A percentile compares a stretch with the other conserved stretches of the same genome.
Conservation (phyloP, 208 protist genomes). For the Endotrypanum monterogeii region DNA sequence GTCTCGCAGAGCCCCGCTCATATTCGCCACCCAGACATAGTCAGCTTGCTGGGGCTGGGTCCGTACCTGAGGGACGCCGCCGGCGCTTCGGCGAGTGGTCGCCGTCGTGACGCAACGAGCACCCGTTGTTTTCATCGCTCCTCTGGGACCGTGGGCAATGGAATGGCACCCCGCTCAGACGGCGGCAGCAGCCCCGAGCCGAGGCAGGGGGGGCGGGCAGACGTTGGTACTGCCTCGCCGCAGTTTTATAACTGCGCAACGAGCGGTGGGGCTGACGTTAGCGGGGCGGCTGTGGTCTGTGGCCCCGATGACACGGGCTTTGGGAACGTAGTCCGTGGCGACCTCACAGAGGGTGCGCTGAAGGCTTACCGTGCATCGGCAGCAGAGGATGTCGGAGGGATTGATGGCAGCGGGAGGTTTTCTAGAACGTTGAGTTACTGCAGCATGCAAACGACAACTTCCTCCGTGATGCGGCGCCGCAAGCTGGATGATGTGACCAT, state of each 20-base stretch:
- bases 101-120: not conserved
- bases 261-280: not conserved
- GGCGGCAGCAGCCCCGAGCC: not conserved
- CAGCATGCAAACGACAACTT: constrained; percentile 44
- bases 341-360: constrained; percentile 30
- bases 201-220: not conserved
- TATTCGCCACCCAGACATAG: constrained; percentile 49
- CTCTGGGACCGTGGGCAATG: too few relatives aligned
- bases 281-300: not conserved
- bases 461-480: constrained; percentile 48
- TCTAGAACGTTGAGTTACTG: constrained; percentile 26
- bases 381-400: not conserved
- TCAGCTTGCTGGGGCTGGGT: constrained; percentile 40
- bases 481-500: constrained; percentile 45
- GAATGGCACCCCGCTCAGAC: not conserved
- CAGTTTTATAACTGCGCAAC: not conserved
- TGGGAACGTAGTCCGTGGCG: not conserved
- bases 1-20: constrained; percentile 42
- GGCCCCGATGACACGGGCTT: not conserved
- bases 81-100: not conserved
- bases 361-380: constrained; percentile 18
- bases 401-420: not conserved
- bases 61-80: not conserved
- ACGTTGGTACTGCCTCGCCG: not conserved
- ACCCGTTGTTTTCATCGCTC: not conserved